A percentile compares a stretch with the other conserved stretches of the same genome.
Conservation (phyloP, 2,329 filamentous ascomycete genomes). For the Phialophora macrospora region DNA sequence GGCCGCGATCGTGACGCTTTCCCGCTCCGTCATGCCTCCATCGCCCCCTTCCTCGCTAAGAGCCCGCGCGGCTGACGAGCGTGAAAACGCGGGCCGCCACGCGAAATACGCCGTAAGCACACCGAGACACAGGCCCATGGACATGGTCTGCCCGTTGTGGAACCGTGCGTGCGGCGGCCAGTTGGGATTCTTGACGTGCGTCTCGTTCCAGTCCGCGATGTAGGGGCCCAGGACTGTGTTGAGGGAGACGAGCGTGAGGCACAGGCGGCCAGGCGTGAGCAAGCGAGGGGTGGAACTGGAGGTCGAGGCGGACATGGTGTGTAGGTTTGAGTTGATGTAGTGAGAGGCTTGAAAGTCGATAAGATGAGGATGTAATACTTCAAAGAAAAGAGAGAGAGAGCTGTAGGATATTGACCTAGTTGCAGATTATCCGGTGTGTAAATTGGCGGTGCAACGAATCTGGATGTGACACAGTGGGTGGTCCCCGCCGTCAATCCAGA, state of each 20-base stretch:
- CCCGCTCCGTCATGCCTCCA: slow-evolving; percentile 12
- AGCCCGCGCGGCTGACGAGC: not conserved
- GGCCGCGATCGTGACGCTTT: slow-evolving; percentile 42
- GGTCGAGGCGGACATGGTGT: not conserved
- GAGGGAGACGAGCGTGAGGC: slow-evolving; percentile 35
- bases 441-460: no score
- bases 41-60: not conserved
- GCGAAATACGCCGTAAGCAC: slow-evolving; percentile 25
- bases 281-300: not conserved
- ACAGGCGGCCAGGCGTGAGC: slow-evolving; percentile 3
- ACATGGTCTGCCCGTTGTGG: slow-evolving; percentile 61
- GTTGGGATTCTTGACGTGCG: slow-evolving; percentile 54
- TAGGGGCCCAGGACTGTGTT: slow-evolving; percentile 32
- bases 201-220: slow-evolving; percentile 49
- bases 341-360: no score
- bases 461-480: no score
- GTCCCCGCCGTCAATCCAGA: not conserved
- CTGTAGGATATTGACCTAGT: no score
- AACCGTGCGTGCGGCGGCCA: slow-evolving; percentile 59
- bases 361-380: no score
- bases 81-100: slow-evolving; percentile 17
- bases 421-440: no score
- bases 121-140: slow-evolving; percentile 31
- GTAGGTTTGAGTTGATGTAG: not conserved
- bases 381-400: no score